Conservation (phyloP, 495 filamentous ascomycete species). For the Penicillium manginii region DNA sequence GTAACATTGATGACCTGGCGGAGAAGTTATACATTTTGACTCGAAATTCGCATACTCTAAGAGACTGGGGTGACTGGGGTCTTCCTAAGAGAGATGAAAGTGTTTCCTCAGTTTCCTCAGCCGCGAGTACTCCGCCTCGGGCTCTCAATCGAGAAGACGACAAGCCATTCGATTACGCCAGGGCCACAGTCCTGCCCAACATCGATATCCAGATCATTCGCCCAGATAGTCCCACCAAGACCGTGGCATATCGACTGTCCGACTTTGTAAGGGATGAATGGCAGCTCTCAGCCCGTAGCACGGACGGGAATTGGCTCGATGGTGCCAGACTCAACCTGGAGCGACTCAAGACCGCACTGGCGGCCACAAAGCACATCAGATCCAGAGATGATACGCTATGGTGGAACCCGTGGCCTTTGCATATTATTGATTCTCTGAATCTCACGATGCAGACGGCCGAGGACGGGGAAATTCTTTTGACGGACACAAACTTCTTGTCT, state of each 20-base stretch:
- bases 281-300: too few relatives aligned
- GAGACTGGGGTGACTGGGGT: too few relatives aligned
- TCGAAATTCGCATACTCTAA: too few relatives aligned
- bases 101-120: too few relatives aligned
- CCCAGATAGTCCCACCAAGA: not conserved
- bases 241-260: not conserved
- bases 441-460: not conserved
- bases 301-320: not conserved
- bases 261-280: not conserved
- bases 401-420: not conserved
- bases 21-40: too few relatives aligned
- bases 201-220: not conserved
- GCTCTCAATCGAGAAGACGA: not conserved
- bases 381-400: not conserved
- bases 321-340: not conserved
- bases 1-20: too few relatives aligned
- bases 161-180: not conserved
- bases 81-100: too few relatives aligned
- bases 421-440: not conserved
- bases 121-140: too few relatives aligned
- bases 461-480: not conserved
- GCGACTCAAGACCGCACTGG: not conserved
- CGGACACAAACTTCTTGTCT: not conserved
- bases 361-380: not conserved
- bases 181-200: not conserved